Evolutionary conservation across 2,329 filamentous ascomycete genomes (phyloP).

Genomic region (Tolypocladium amazonense): DNA sequence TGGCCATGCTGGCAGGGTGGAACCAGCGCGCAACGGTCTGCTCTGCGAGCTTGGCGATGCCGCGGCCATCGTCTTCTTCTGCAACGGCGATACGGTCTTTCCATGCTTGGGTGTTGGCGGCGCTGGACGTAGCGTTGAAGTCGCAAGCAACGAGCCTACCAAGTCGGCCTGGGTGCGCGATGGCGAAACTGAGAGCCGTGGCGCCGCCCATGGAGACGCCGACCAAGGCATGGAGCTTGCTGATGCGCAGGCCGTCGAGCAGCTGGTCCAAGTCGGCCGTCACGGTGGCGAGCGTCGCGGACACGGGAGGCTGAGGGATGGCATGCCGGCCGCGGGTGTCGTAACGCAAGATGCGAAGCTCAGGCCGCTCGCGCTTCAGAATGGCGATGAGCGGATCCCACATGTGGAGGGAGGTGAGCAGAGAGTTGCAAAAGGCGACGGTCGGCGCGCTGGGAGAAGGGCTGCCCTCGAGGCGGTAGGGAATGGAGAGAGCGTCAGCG

Average conservation of each 20-base stretch:
- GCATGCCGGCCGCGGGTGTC: conserved; percentile 59
- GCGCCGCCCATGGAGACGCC: conserved; percentile 77
- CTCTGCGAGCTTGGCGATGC: conserved; percentile 57
- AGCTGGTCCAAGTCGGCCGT: conserved; percentile 57
- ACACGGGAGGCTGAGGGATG: conserved; percentile 33
- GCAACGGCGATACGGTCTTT: conserved; percentile 62
- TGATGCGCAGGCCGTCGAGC: conserved; percentile 58
- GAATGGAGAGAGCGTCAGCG: conserved; percentile 55
- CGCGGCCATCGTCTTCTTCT: conserved; percentile 41
- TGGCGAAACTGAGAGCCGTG: conserved; percentile 62
- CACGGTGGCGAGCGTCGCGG: conserved; percentile 53
- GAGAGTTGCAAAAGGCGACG: conserved; percentile 68
- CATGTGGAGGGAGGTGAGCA: conserved; percentile 68
- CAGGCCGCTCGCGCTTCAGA: conserved; percentile 48
- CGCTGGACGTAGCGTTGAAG: conserved; percentile 63
- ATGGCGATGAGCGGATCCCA: conserved; percentile 64
- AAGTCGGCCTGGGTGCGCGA: conserved; percentile 52
- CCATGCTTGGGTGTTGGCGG: conserved; percentile 71
- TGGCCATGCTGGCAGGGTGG: conserved; percentile 42
- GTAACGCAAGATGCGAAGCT: conserved; percentile 68
- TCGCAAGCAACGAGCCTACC: conserved; percentile 61
- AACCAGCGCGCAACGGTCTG: conserved; percentile 73
- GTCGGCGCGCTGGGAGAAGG: conserved; percentile 55
- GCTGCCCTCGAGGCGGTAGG: conserved; percentile 68
- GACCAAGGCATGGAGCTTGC: conserved; percentile 54